These are phyloP conservation scores for Blastocystis sp. DNA, from an alignment of 352 stramenopile genomes.

Conservation along the genomic window DNA sequence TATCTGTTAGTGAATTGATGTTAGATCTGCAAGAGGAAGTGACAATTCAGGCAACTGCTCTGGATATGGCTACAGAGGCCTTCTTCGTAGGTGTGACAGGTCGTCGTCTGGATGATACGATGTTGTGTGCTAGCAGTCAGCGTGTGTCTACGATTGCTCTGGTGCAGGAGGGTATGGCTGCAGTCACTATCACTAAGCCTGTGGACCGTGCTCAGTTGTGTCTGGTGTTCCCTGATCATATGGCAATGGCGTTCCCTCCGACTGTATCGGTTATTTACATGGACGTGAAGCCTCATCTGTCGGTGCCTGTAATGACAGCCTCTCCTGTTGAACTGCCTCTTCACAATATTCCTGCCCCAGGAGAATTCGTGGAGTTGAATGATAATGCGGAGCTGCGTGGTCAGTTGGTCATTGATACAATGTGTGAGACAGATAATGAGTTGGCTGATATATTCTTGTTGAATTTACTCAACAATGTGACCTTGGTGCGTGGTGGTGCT, in stretches of 20 bases:
- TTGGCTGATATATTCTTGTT: slow-evolving; percentile 28
- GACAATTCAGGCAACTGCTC: background rate
- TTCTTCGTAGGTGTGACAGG: slow-evolving; percentile 16
- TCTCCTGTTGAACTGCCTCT: background rate
- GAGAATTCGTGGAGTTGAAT: background rate
- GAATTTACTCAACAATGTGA: slow-evolving; percentile 2
- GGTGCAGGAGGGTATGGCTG: background rate
- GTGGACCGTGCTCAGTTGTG: slow-evolving; percentile 43
- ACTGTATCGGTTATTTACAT: slow-evolving; percentile 18
- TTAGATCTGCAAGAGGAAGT: slow-evolving; percentile 26
- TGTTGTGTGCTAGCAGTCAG: background rate
- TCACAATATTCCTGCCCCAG: slow-evolving; percentile 3
- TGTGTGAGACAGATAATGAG: background rate
- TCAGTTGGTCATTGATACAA: background rate
- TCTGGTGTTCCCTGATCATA: slow-evolving; percentile 21
- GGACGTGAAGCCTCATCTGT: background rate
- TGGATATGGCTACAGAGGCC: slow-evolving; percentile 2
- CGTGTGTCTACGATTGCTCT: slow-evolving; percentile 41
- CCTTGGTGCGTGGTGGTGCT: background rate
- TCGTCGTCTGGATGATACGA: background rate
- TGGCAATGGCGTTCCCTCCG: background rate
- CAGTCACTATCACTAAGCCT: slow-evolving; percentile 34
- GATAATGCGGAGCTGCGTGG: background rate
- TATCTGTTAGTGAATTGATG: slow-evolving; percentile 3
- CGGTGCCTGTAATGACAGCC: background rate